A percentile compares a stretch with the other conserved stretches of the same genome.
phyloP scores from a whole-genome alignment of 2,329 filamentous ascomycete genomes.

The Penicillium hesseltinei region DNA sequence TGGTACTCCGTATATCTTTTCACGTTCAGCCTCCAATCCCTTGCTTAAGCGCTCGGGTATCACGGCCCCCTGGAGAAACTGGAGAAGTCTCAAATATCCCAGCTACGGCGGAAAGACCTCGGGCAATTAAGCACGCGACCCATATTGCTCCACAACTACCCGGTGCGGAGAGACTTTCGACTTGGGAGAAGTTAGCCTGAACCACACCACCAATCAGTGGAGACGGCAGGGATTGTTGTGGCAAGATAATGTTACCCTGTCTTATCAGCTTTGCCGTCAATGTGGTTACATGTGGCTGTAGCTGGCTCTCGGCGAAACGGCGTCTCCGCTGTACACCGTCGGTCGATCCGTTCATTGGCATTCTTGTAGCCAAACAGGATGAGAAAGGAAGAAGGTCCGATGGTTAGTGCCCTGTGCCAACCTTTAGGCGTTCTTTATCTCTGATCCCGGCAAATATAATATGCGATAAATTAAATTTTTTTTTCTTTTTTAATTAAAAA shows the following conservation, averaged over 20 bases:
- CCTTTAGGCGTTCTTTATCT: conserved; percentile 11
- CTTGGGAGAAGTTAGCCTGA: not conserved
- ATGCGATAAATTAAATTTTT: not conserved
- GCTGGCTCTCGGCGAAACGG: conserved; percentile 9
- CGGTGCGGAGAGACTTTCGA: conserved; percentile 2
- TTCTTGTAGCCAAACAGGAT: not conserved
- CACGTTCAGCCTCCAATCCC: not conserved
- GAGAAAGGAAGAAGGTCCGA: conserved; percentile 1
- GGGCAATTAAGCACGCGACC: conserved; percentile 1
- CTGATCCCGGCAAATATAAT: conserved; percentile 6
- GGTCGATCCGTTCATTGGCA: conserved; percentile 12
- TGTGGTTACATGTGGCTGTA: conserved; percentile 15
- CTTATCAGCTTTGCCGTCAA: conserved; percentile 6
- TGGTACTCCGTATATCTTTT: not conserved
- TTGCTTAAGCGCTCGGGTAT: not conserved
- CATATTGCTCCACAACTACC: not conserved
- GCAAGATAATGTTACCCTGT: conserved; percentile 5
- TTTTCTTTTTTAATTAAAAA: not conserved
- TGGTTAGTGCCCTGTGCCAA: not conserved
- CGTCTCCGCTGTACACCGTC: conserved; percentile 14
- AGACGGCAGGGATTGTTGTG: not conserved
- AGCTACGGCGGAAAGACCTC: not conserved
- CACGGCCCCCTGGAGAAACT: not conserved
- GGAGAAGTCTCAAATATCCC: not conserved
- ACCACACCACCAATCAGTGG: conserved; percentile 7